Conservation (phyloP, 2,329 filamentous ascomycete species). For the Penicillium sp. region DNA sequence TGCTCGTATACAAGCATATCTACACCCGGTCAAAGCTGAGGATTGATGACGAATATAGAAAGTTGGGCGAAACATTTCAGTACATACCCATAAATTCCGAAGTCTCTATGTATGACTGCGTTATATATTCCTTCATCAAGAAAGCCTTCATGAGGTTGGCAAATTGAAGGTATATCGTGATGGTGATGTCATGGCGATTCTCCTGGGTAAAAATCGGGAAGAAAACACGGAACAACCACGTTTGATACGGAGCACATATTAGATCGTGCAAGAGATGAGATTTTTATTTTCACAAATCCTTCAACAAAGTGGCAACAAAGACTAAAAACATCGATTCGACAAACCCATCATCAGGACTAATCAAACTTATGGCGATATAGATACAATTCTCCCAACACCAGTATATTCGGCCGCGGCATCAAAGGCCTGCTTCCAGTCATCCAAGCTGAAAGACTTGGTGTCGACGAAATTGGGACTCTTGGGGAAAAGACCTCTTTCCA, state of each 20-base stretch:
- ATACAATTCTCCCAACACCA: conserved; percentile 5
- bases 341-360: neutral
- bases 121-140: neutral
- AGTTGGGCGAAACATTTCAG: neutral
- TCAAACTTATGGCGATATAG: neutral
- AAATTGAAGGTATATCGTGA: conserved; percentile 9
- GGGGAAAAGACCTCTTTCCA: conserved; percentile 7
- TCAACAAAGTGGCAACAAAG: too few species aligned
- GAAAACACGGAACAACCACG: too few species aligned
- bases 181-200: conserved; percentile 12
- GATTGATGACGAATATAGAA: neutral
- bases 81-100: neutral
- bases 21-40: neutral
- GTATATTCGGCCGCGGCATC: conserved; percentile 7
- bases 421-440: conserved; percentile 7
- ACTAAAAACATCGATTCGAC: neutral
- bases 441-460: conserved; percentile 1
- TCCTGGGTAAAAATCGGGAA: neutral
- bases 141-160: neutral
- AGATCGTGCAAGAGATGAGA: too few species aligned
- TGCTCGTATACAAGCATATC: neutral
- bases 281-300: too few species aligned
- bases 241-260: too few species aligned
- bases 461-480: neutral
- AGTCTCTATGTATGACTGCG: neutral